A percentile compares a stretch with the other conserved stretches of the same genome.
Conservation (phyloP, 768 basidiomycete genomes). For the Tremella mesenterica region DNA sequence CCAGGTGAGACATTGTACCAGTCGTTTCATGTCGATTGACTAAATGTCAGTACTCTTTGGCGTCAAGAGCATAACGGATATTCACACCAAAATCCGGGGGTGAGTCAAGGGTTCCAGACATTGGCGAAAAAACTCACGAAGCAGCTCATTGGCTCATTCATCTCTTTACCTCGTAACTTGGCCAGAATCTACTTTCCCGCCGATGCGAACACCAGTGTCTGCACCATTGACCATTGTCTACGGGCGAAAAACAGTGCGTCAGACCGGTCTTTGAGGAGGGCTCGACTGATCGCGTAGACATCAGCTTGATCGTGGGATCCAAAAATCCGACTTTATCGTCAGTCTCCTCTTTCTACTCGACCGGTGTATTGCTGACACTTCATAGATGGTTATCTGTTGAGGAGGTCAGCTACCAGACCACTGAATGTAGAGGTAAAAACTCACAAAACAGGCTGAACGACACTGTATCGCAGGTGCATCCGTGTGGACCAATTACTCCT, state of each 20-base stretch:
- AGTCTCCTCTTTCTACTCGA: background rate
- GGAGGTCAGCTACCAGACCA: constrained; percentile 9
- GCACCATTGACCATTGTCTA: constrained; percentile 74
- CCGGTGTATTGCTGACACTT: too few species aligned
- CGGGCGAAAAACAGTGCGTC: constrained; percentile 64
- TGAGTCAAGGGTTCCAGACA: constrained; percentile 3
- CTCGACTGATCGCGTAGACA: constrained; percentile 18
- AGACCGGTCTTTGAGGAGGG: background rate
- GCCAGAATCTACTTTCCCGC: constrained; percentile 56
- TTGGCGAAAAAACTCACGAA: background rate
- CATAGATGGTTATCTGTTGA: constrained; percentile 27
- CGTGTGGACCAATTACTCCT: constrained; percentile 74
- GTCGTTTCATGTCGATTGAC: too few species aligned
- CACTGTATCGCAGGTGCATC: constrained; percentile 83
- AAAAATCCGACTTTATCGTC: constrained; percentile 52
- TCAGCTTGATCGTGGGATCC: constrained; percentile 64
- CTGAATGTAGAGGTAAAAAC: constrained; percentile 10
- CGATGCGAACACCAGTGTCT: constrained; percentile 80
- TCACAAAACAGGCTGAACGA: constrained; percentile 41
- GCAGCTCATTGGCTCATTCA: constrained; percentile 78
- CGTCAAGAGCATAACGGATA: constrained; percentile 71
- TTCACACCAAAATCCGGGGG: constrained; percentile 58
- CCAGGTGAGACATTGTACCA: constrained; percentile 42
- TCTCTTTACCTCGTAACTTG: constrained; percentile 57
- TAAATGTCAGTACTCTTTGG: constrained; percentile 57